Conservation (phyloP, 1,284 basidiomycete genomes). For the Mycena citricolor region DNA sequence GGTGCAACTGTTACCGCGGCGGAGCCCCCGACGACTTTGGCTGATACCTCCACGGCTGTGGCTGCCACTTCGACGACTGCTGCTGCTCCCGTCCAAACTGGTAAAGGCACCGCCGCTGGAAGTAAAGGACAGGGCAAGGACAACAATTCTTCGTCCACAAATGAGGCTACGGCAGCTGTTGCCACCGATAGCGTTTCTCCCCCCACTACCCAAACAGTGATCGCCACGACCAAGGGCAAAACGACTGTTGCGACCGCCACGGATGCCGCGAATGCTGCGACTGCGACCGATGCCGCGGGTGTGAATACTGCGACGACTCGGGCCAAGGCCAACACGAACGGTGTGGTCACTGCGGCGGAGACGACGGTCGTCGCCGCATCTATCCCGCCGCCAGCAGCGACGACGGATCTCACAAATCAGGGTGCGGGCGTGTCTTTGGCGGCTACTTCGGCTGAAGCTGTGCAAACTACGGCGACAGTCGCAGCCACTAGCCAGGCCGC, state of each 20-base stretch:
- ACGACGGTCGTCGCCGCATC: too few species aligned
- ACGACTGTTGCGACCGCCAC: background rate
- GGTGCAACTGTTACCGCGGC: too few species aligned
- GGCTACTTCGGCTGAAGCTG: too few species aligned
- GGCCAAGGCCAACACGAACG: background rate
- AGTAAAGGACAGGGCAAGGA: background rate
- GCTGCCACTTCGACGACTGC: too few species aligned
- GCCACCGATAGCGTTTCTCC: conserved; percentile 2
- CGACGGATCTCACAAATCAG: too few species aligned
- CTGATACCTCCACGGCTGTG: too few species aligned
- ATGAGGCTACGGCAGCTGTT: conserved; percentile 3
- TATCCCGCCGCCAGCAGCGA: too few species aligned
- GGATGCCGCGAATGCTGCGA: background rate
- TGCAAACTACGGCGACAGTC: too few species aligned
- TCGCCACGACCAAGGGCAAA: background rate
- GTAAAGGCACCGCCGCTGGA: background rate
- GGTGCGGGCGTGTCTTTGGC: background rate
- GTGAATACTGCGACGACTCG: background rate
- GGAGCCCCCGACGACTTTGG: too few species aligned
- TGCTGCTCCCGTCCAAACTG: background rate
- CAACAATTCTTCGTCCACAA: background rate
- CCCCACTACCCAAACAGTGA: too few species aligned
- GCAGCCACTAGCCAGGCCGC: too few species aligned
- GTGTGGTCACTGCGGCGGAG: background rate
- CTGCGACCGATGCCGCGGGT: background rate